Percentiles rank a stretch among this genome's conserved stretches.
phyloP scores from a whole-genome alignment of 1,284 basidiomycete genomes.

The Fistulina hepatica region DNA sequence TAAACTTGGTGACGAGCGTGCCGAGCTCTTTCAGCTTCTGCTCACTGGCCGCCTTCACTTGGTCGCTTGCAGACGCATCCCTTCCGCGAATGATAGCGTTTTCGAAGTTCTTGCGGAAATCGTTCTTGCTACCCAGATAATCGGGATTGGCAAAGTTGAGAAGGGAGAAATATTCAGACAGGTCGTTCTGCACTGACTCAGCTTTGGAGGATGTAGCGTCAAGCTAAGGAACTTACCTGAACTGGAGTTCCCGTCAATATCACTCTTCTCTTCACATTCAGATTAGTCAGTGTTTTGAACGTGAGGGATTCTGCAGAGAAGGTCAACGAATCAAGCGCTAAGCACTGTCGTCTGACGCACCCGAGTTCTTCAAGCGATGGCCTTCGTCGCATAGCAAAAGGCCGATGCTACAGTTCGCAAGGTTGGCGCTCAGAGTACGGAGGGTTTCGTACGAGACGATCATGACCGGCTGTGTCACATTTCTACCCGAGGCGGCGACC shows the following conservation, averaged over 20 bases:
- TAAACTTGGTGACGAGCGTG: constrained; percentile 88
- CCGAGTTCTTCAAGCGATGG: constrained; percentile 94
- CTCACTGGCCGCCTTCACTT: constrained; percentile 75
- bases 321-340: constrained; percentile 1
- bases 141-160: constrained; percentile 97
- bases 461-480: constrained; percentile 92
- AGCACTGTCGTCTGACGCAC: constrained; percentile 30
- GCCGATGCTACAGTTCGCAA: constrained; percentile 78
- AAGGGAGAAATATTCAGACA: constrained; percentile 94
- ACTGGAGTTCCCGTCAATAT: constrained; percentile 97
- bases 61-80: constrained; percentile 82
- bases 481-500: constrained; percentile 78
- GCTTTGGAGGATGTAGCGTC: not conserved
- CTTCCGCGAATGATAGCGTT: constrained; percentile 88
- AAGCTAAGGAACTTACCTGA: constrained; percentile 39
- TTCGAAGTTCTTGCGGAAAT: constrained; percentile 97
- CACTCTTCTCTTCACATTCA: constrained; percentile 90
- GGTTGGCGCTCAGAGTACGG: constrained; percentile 67
- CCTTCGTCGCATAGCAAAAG: constrained; percentile 94
- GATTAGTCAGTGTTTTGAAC: constrained; percentile 74
- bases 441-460: constrained; percentile 99
- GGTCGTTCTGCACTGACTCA: constrained; percentile 65
- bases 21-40: constrained; percentile 91
- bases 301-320: constrained; percentile 65
- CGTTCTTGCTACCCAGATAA: constrained; percentile 83